Conservation (phyloP, 2,329 filamentous ascomycete species). For the Phyllachora maydis region DNA sequence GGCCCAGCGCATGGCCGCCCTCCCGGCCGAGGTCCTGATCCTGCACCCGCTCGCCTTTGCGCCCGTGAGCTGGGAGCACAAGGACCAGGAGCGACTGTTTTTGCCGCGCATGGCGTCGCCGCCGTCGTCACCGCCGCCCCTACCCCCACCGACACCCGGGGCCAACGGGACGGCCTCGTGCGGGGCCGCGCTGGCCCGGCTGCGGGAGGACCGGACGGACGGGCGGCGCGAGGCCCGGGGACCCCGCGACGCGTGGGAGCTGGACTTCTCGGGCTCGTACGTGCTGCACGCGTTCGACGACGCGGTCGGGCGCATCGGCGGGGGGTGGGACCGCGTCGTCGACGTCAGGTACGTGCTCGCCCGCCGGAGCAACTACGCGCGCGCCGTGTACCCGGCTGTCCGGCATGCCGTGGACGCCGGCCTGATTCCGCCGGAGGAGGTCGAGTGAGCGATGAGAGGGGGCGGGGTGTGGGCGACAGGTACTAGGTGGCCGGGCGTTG, state of each 20-base stretch:
- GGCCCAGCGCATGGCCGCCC: conserved; percentile 5
- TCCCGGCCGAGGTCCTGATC: conserved; percentile 9
- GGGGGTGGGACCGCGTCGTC: conserved; percentile 6
- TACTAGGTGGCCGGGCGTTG: no score
- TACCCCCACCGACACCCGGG: not conserved
- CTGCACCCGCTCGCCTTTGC: conserved; percentile 8
- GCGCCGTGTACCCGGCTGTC: conserved; percentile 5
- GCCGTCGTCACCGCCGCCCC: no score
- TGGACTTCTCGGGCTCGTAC: conserved; percentile 9
- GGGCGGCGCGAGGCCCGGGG: conserved; percentile 3
- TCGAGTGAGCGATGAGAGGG: not conserved
- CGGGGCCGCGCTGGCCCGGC: conserved; percentile 3
- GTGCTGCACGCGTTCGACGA: conserved; percentile 8
- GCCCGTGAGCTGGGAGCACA: conserved; percentile 7
- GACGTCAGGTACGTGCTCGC: conserved; percentile 6
- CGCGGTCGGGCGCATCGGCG: conserved; percentile 2
- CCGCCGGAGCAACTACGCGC: conserved; percentile 5
- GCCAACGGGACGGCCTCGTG: conserved; percentile 1
- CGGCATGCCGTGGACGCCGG: conserved; percentile 4
- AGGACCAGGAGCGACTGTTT: conserved; percentile 3
- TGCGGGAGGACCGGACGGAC: no score
- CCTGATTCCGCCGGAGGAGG: conserved; percentile 2
- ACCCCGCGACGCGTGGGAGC: conserved; percentile 5
- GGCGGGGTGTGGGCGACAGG: not conserved
- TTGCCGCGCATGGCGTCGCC: not conserved